Base-by-base conservation (phyloP, 2,329 filamentous ascomycete species). In the Cercospora beticola region DNA sequence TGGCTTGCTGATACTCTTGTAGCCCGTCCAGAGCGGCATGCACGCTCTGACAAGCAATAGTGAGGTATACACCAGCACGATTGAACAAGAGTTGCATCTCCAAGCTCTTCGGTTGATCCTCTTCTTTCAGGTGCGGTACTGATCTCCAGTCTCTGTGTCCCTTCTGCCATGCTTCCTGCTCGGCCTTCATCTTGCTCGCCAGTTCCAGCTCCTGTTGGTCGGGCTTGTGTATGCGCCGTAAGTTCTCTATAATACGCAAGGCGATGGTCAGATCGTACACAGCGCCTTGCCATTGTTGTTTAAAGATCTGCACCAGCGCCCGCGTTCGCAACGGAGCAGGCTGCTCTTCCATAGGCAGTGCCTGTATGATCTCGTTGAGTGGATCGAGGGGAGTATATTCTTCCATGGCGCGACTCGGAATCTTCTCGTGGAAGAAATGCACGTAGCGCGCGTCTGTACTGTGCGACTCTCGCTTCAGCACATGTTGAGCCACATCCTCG, bases 341-440 rank as follows among this genome's bases (percentile, higher is more conserved):
- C 65, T 93, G 89, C 43, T 83, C 84, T 59, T 93, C 89, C 56
- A 83, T 84, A 1, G 90, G 88, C 21, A 86, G 81, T 49, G 88
- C 86, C 12, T 83, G 81, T 68, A 94, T 89, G 66, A 94, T 87
- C 43, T 91, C 86, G 76, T 89, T 84, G 71, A 96, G 79, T 4
- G 88, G 84, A 63, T 86, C 82, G 66, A 94, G 79, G 70, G 87
- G 89, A 8, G 91, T 94, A 74, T 86, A 89, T 74, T 92, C 87
- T 40, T 89, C 90, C 77, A 95, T 82, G 77, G 90, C 88, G 52
- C 90, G 83, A 49, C 88, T 91, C 1, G 92, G 90, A 28, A 95
- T 94, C 85, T 94, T 95, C 80, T 96, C 92, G 80, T 94, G 92
- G 79, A 96, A 96, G 81, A 94, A 95, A 77, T 95, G 91, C n/a